phyloP scores from a whole-genome alignment of 2,329 filamentous ascomycete genomes.

The Zymoseptoria crescenta region DNA sequence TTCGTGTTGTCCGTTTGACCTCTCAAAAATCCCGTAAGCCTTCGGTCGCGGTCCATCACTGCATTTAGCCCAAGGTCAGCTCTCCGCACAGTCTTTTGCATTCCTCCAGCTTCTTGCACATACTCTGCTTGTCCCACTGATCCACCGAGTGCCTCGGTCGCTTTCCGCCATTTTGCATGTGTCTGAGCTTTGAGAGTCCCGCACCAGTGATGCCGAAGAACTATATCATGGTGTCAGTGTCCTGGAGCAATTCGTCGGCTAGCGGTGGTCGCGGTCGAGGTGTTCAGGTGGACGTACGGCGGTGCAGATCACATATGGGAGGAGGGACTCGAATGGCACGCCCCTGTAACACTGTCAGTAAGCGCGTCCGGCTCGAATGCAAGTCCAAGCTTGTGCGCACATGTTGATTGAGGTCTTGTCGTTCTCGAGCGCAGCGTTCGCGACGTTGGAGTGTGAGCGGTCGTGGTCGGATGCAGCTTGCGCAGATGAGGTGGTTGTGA shows the following conservation, averaged over 20 bases:
- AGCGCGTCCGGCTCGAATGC: not conserved
- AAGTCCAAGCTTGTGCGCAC: not conserved
- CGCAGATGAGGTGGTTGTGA: not conserved
- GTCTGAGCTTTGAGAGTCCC: constrained; percentile 50
- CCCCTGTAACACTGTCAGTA: constrained; percentile 41
- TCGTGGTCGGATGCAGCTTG: not conserved
- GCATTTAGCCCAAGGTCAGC: constrained; percentile 3
- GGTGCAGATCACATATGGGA: constrained; percentile 58
- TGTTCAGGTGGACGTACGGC: constrained; percentile 40
- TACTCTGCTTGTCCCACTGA: constrained; percentile 55
- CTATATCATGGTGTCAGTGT: constrained; percentile 31
- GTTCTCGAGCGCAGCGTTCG: not conserved
- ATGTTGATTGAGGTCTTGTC: not conserved
- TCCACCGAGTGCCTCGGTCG: constrained; percentile 52
- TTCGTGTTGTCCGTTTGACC: constrained; percentile 53
- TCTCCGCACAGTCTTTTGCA: not conserved
- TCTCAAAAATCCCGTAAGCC: constrained; percentile 53
- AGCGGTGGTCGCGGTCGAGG: constrained; percentile 3
- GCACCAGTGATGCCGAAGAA: constrained; percentile 55
- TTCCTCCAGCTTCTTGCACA: constrained; percentile 9
- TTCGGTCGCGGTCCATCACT: constrained; percentile 62
- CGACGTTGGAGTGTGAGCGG: not conserved
- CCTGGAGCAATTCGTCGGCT: not conserved
- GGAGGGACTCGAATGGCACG: constrained; percentile 58
- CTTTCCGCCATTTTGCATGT: constrained; percentile 58